Evolutionary conservation across 1,284 basidiomycete species (phyloP), one percentile per base, ranked within the genome.

Genomic region (Tilletia horrida): DNA sequence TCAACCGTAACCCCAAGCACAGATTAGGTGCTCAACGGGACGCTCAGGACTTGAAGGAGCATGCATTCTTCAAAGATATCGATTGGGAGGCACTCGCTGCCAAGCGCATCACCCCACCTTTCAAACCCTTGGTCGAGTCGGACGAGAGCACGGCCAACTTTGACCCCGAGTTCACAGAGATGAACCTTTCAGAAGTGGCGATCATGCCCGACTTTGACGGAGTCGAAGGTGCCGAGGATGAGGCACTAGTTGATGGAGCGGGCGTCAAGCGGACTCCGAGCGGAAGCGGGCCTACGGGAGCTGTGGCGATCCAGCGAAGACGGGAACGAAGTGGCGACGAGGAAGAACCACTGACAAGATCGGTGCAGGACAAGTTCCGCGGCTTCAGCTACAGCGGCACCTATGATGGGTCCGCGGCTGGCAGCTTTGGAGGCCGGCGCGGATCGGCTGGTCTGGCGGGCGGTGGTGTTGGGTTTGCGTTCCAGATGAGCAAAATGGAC

Each of bases 81-180:
- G 80, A 81, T 65, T 81, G 77, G 68, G 73, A 76, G 7, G 74
- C 76, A 44, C 87, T 98, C 35, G 88, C 89, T 55, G 87, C 86
- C 74, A 96, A 97, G 83, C 91, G 96, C 81, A 89, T 95, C 62
- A 92, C 93, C 0, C 96, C 96, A 1, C 94, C 94, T 1, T 99
- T 98, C 86, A 98, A 97, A 83, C 96, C 96, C 16, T 87, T 91
- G 69, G 94, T 99, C 73, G 95, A 97, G 82, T 96, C 93, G 29
- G 96, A 99, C 85, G 96, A 99, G 84, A 93, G 90, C 27, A 93
- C 93, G 40, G 90, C 90, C 75, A 97, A 97, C 85, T 99, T 99
- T 82, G 96, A 99, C 82, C 91, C 93, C 48, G 94, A 97, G 83
- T 99, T 99, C 83, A 99, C 96, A 7, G 87, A 87, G 45, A 90